Conservation (phyloP, 2,329 filamentous ascomycete genomes). For the Aureobasidium sp. region DNA sequence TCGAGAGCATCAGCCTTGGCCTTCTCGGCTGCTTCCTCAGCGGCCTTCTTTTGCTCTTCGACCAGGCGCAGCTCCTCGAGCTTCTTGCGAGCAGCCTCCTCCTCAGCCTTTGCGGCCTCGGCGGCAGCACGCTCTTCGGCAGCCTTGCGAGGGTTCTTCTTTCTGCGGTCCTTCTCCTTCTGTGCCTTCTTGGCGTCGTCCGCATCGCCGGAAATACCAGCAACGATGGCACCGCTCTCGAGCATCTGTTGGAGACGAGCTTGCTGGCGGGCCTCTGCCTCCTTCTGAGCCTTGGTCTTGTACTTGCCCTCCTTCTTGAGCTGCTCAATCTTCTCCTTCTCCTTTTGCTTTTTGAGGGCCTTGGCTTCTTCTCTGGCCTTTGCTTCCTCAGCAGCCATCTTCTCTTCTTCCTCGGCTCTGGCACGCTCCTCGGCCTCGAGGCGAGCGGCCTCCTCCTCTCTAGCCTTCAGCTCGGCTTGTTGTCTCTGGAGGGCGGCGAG, state of each 20-base stretch:
- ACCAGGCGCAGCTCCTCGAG: conserved; percentile 45
- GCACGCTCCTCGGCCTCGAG: conserved; percentile 57
- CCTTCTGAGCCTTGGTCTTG: conserved; percentile 77
- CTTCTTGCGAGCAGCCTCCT: conserved; percentile 51
- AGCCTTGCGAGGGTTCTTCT: conserved; percentile 61
- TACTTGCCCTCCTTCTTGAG: conserved; percentile 84
- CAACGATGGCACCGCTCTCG: conserved; percentile 60
- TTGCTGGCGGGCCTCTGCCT: conserved; percentile 72
- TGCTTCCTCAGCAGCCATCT: conserved; percentile 62
- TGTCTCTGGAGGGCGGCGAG: conserved; percentile 71
- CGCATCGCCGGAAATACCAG: conserved; percentile 51
- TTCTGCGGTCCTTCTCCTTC: conserved; percentile 66
- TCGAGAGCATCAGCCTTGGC: conserved; percentile 62
- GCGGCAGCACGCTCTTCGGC: conserved; percentile 45
- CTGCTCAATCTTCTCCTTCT: conserved; percentile 80
- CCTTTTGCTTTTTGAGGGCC: conserved; percentile 73
- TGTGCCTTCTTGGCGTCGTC: conserved; percentile 72
- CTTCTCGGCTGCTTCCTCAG: conserved; percentile 69
- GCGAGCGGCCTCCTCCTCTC: conserved; percentile 57
- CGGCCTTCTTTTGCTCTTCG: conserved; percentile 66
- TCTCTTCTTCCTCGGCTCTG: conserved; percentile 59
- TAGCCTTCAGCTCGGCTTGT: conserved; percentile 66
- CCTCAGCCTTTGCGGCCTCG: conserved; percentile 31
- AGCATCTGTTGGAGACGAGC: conserved; percentile 80
- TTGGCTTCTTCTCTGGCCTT: conserved; percentile 63